Percentiles rank a stretch among this genome's conserved stretches.
Conservation (phyloP, 768 basidiomycete genomes). For the Collybia mongolica region DNA sequence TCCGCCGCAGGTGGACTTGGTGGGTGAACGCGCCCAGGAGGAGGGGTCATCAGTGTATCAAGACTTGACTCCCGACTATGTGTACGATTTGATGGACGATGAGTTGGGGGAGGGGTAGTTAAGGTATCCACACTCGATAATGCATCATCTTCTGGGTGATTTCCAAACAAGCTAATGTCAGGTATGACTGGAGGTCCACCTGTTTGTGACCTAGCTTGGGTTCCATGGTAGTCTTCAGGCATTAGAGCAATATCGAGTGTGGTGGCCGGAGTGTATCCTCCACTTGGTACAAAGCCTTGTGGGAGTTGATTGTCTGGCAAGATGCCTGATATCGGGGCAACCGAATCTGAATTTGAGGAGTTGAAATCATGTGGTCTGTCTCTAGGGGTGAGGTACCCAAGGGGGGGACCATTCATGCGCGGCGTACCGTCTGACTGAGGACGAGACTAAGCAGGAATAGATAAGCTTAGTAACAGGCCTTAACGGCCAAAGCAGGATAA, state of each 20-base stretch:
- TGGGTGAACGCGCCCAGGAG: background rate
- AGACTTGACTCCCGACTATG: too few species aligned
- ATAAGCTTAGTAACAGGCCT: background rate
- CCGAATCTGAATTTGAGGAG: background rate
- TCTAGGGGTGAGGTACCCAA: too few species aligned
- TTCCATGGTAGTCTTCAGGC: conserved; percentile 12
- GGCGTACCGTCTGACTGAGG: background rate
- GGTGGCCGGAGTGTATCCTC: background rate
- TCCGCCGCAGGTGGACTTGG: too few species aligned
- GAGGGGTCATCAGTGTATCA: background rate
- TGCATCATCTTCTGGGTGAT: conserved; percentile 10
- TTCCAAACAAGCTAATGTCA: conserved; percentile 1
- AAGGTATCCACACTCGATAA: conserved; percentile 13
- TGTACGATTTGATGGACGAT: background rate
- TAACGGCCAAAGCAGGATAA: background rate
- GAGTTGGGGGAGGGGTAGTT: conserved; percentile 5
- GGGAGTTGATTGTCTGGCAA: background rate
- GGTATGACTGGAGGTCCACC: conserved; percentile 6
- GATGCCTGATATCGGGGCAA: background rate
- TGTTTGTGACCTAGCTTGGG: background rate
- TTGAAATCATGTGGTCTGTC: background rate
- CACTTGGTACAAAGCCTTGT: background rate
- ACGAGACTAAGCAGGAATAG: conserved; percentile 5
- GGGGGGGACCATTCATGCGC: background rate
- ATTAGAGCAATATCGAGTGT: conserved; percentile 3